Base-by-base conservation (phyloP, 345 rosid species). In the Euphorbia lathyris region DNA sequence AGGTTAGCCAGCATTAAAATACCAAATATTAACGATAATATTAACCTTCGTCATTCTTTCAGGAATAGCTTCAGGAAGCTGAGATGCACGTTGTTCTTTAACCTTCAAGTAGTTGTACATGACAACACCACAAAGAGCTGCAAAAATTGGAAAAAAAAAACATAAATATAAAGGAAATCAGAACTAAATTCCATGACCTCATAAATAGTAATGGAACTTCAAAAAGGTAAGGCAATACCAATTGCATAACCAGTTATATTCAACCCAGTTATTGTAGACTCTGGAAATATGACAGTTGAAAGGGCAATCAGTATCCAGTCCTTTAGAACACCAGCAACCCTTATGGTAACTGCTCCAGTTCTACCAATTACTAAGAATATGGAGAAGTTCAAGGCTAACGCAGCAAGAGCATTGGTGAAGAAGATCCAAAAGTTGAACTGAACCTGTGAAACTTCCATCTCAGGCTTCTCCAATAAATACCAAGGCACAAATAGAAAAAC, bases 241-340 rank as follows among this genome's bases (percentile, higher is more conserved):
- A 90, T 88, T 30, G 96, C 97, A 77, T 95, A 95, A 79, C 97
- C 97, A 51, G 78, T 90, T 75, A 92, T 91, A 71, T 95, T 95
- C 64, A 95, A 80, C 76, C 97, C 94, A 4, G 98, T 93, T 76
- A 93, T 93, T 32, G 92, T 82, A 48, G 98, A 91, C 78, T 94
- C 98, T 0, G 97, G 97, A 62, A 91, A 91, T 73, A 94, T 79
- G 75, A 94, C 86, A 2, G 96, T 91, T 20, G 97, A 93, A 73
- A 93, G 97, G 65, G 97, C 98, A 72, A 91, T 91, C 59, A 95
- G 81, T 79, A 92, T 95, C 98, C 99, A 95, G 77, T 92, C 99
- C 79, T 92, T 95, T 45, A 95, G 83, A 71, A 92, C 98, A 52
- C 99, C 98, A 69, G 97, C 99, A 69, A 95, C 99, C 67, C 97